Conservation (phyloP, 2,329 filamentous ascomycete species). For the Verticillium nonalfalfae region DNA sequence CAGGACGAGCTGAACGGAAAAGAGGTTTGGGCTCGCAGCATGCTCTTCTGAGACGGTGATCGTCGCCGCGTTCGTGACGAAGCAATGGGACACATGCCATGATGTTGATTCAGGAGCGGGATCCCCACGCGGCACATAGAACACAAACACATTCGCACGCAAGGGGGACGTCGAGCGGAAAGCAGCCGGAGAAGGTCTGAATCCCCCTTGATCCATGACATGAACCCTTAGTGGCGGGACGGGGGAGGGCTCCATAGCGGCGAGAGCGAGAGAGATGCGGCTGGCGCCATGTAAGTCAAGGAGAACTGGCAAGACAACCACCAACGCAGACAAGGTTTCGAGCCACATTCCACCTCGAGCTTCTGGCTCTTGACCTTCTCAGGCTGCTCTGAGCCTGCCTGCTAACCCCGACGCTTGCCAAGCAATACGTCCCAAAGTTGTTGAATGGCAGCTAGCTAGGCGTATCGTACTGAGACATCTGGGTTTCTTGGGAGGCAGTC, state of each 20-base stretch:
- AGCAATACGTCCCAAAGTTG: neutral
- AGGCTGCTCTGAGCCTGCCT: neutral
- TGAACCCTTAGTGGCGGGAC: neutral
- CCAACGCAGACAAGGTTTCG: neutral
- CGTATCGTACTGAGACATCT: neutral
- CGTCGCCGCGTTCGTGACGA: neutral
- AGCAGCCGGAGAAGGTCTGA: neutral
- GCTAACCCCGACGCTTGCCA: neutral
- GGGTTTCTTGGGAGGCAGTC: neutral
- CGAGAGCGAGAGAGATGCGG: neutral
- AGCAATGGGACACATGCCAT: neutral
- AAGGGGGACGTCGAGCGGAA: neutral
- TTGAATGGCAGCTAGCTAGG: neutral
- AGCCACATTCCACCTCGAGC: neutral
- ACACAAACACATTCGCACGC: neutral
- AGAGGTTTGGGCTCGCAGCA: neutral
- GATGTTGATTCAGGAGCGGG: neutral
- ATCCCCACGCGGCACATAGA: neutral
- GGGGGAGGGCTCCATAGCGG: no score
- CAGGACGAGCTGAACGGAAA: neutral
- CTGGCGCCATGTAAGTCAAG: neutral
- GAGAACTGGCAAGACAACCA: neutral
- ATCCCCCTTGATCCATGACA: neutral
- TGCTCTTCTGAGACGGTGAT: neutral
- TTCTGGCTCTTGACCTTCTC: neutral